phyloP scores from a whole-genome alignment of 2,329 filamentous ascomycete genomes.

The Emmonsiellopsis sp. region DNA sequence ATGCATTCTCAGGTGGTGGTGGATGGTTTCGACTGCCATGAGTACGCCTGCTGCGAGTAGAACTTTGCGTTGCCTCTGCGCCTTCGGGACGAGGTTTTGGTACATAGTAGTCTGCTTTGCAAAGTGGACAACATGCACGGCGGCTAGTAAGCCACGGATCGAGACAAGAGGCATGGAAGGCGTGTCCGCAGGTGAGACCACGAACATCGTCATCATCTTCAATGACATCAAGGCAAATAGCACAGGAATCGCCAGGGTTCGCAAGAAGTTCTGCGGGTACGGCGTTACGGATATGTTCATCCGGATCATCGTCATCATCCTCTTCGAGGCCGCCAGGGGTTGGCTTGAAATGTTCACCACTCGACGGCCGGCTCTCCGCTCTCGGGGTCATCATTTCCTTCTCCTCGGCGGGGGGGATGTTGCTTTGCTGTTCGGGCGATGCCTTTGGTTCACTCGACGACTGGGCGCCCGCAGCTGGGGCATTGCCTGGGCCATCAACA shows the following conservation, averaged over 20 bases:
- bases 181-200: conserved; percentile 90
- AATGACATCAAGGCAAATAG: conserved; percentile 88
- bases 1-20: conserved; percentile 26
- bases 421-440: background rate
- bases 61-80: conserved; percentile 5
- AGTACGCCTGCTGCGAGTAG: conserved; percentile 8
- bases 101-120: conserved; percentile 95
- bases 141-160: conserved; percentile 95
- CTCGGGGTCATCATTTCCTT: background rate
- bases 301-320: conserved; percentile 60
- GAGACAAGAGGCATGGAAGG: conserved; percentile 90
- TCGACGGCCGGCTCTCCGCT: background rate
- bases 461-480: conserved; percentile 9
- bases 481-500: conserved; percentile 28
- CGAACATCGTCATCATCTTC: conserved; percentile 95
- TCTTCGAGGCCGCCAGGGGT: background rate
- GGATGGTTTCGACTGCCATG: conserved; percentile 17
- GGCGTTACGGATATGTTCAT: conserved; percentile 70
- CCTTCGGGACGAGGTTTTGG: conserved; percentile 72
- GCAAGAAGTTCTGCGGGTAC: conserved; percentile 71
- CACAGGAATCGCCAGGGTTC: conserved; percentile 82
- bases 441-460: background rate
- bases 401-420: background rate
- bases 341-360: background rate
- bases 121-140: conserved; percentile 90